Evolutionary conservation across 78 protist genomes (phyloP), one percentile per base, ranked within the genome.

Genomic region (slime mould (Dictyostelium discoideum)): DNA sequence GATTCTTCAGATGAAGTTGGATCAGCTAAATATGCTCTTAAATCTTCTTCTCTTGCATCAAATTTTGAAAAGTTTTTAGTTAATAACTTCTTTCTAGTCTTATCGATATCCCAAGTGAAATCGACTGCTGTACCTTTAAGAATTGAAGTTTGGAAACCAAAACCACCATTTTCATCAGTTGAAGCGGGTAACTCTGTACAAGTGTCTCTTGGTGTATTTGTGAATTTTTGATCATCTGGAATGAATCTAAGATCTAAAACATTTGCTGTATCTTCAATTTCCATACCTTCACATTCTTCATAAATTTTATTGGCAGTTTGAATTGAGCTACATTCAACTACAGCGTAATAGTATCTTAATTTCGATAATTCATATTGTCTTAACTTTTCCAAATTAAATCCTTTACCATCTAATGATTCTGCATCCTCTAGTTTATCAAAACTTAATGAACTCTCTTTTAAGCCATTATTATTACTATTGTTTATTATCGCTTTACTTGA

Each of bases 321-420:
- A 7, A 60, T 86, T 8, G 60, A 29, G 77, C 96, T 98, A 85
- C 97, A 95, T 16, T 90, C 97, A 18, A 89, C 96, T 0, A 98
- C 97, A 2, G 97, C 99, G 92, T 94, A 98, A 82, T 96, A 98
- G 79, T 96, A 98, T 32, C 82, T 87, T 72, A 96, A 67, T 48
- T 95, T 83, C 22, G 69, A 63, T 39, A 94, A 39, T 67, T 97
- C 96, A 67, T 97, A 97, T 44, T 82, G 67, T 50, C 94, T 48
- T 22, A 95, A 54, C 32, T 82, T 95, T 44, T 50, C 76, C 14
- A 54, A 39, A 74, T 88, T 79, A 72, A 83, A 89, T 3, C 92
- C 97, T 20, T 54, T 42, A 22, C 90, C 92, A 84, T 93, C 96
- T 2, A 86, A 74, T 32, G 96, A 72, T 18, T 93, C 93, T 8